These are phyloP conservation scores for Verticillium dahliae DNA, from an alignment of 2,329 filamentous ascomycete genomes.

Conservation along the genomic window DNA sequence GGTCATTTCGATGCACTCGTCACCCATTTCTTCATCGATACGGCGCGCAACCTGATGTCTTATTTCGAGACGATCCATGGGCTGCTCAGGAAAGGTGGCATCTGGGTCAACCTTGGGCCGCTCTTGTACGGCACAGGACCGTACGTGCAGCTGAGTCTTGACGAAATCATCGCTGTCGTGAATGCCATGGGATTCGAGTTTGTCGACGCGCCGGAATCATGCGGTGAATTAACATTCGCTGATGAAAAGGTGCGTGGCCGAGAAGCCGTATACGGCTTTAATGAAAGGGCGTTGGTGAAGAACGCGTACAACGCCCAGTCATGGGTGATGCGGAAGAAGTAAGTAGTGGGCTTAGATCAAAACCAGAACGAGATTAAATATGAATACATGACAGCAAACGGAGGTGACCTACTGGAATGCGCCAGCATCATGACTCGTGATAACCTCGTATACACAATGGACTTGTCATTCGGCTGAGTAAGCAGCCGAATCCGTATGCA, in stretches of 20 bases:
- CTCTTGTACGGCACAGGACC: slow-evolving; percentile 48
- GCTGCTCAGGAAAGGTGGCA: slow-evolving; percentile 38
- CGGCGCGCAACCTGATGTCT: slow-evolving; percentile 45
- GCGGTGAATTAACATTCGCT: slow-evolving; percentile 35
- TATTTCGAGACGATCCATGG: slow-evolving; percentile 48
- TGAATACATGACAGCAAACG: not conserved
- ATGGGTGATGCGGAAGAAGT: slow-evolving; percentile 36
- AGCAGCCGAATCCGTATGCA: not conserved
- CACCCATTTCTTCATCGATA: slow-evolving; percentile 57
- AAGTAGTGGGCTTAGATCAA: slow-evolving; percentile 5
- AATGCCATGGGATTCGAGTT: slow-evolving; percentile 47
- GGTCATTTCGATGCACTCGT: slow-evolving; percentile 40
- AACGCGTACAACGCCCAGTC: slow-evolving; percentile 50
- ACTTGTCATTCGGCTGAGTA: not conserved
- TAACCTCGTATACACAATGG: not conserved
- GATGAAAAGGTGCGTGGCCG: slow-evolving; percentile 33
- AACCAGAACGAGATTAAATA: not conserved
- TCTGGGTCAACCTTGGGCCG: slow-evolving; percentile 51
- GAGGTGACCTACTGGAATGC: not conserved
- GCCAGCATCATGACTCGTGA: not conserved
- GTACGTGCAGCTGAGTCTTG: slow-evolving; percentile 46
- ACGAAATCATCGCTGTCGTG: slow-evolving; percentile 42
- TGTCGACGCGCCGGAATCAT: slow-evolving; percentile 30
- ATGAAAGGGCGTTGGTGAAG: slow-evolving; percentile 39
- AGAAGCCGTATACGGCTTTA: slow-evolving; percentile 45